Percentiles rank a stretch among this genome's conserved stretches.
Evolutionary conservation across 345 rosid species (phyloP).

Genomic region (Limnanthes douglasii): DNA sequence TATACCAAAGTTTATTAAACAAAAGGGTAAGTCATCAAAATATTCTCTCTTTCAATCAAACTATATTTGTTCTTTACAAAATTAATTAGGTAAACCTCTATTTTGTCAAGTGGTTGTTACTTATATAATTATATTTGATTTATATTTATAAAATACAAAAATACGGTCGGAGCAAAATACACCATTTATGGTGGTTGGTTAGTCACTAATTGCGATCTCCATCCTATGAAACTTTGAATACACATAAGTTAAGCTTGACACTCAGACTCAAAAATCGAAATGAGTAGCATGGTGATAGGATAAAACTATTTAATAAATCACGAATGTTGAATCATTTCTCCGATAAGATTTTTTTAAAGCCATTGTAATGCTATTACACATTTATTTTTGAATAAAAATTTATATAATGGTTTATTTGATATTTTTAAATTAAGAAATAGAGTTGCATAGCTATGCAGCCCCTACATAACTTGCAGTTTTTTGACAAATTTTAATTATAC

Average conservation of each 20-base stretch:
- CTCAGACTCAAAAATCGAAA: constrained; percentile 93
- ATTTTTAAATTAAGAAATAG: too few relatives aligned
- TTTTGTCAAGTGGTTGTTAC: neutral
- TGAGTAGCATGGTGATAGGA: constrained; percentile 96
- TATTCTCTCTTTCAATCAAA: too few relatives aligned
- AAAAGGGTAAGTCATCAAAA: constrained; percentile 48
- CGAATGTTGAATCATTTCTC: constrained; percentile 38
- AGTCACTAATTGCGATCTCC: constrained; percentile 79
- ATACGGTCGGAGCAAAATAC: constrained; percentile 85
- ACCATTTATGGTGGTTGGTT: constrained; percentile 90
- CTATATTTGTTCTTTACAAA: too few relatives aligned
- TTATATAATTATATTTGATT: neutral
- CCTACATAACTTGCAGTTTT: too few relatives aligned
- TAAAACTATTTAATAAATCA: constrained; percentile 74
- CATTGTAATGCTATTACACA: constrained; percentile 39
- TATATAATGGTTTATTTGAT: too few relatives aligned
- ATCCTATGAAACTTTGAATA: constrained; percentile 82
- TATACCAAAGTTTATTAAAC: constrained; percentile 54
- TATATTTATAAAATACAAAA: constrained; percentile 25
- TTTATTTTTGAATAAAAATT: too few relatives aligned
- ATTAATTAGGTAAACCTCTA: too few relatives aligned
- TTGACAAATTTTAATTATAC: too few relatives aligned
- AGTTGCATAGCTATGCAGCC: too few relatives aligned
- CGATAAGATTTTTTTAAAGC: constrained; percentile 75
- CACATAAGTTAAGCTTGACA: constrained; percentile 63